These are phyloP conservation scores for Phoenix dactylifera DNA, from an alignment of 176 grass and related monocot species.

Conservation along the genomic window DNA sequence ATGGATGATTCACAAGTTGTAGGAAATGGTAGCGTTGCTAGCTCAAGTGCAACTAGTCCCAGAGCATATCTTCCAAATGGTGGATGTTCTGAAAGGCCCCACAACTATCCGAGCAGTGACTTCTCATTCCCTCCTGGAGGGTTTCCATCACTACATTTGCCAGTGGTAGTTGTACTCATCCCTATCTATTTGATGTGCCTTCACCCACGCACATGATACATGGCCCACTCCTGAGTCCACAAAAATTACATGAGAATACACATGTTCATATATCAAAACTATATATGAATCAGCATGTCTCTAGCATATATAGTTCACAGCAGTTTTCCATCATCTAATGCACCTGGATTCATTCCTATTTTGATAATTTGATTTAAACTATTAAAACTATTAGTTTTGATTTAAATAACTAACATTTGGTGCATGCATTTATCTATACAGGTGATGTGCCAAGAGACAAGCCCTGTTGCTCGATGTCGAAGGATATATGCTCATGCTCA, in stretches of 20 bases:
- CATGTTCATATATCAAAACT: too few species aligned
- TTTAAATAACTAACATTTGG: too few species aligned
- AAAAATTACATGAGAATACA: too few species aligned
- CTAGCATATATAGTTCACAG: too few species aligned
- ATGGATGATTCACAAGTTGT: slow-evolving; percentile 43
- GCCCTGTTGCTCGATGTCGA: slow-evolving; percentile 67
- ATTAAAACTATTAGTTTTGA: too few species aligned
- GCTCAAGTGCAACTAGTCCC: slow-evolving; percentile 38
- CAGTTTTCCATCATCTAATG: too few species aligned
- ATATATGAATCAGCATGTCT: too few species aligned
- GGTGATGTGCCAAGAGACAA: slow-evolving; percentile 67
- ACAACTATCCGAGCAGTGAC: slow-evolving; percentile 1
- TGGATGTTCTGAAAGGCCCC: slow-evolving; percentile 20
- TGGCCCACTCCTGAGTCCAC: too few species aligned
- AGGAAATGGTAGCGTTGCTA: slow-evolving; percentile 34
- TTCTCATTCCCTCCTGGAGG: slow-evolving; percentile 54
- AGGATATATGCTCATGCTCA: slow-evolving; percentile 87
- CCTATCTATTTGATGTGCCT: neutral
- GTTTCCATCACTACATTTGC: slow-evolving; percentile 56
- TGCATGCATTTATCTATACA: slow-evolving; percentile 2
- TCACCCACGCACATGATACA: too few species aligned
- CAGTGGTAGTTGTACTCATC: slow-evolving; percentile 68
- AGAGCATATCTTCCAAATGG: slow-evolving; percentile 52
- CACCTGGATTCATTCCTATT: too few species aligned
- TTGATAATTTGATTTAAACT: too few species aligned